Conservation (phyloP, 1,139 yeast genomes). For the Wickerhamiella infanticola region DNA sequence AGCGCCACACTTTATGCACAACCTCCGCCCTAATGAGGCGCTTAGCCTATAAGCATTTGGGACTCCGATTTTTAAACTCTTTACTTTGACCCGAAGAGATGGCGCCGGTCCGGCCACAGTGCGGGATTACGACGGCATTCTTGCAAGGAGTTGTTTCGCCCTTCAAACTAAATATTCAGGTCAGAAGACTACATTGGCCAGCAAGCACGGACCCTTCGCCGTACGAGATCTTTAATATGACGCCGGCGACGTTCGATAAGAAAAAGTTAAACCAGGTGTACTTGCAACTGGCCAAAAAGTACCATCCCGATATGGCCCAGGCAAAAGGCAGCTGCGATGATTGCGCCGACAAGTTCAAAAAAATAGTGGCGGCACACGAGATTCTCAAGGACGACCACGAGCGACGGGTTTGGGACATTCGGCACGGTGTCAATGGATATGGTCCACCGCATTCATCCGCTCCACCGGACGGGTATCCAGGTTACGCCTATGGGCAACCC, state of each 20-base stretch:
- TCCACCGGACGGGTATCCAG: background rate
- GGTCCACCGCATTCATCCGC: background rate
- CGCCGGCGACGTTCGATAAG: slow-evolving; percentile 26
- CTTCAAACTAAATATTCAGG: background rate
- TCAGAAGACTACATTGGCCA: slow-evolving; percentile 38
- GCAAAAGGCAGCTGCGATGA: slow-evolving; percentile 4
- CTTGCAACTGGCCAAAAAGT: slow-evolving; percentile 52
- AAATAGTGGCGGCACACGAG: slow-evolving; percentile 58
- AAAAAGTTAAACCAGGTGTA: slow-evolving; percentile 39
- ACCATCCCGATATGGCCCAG: slow-evolving; percentile 62
- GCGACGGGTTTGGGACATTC: slow-evolving; percentile 30
- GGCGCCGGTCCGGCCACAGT: too few relatives aligned
- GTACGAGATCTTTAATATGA: slow-evolving; percentile 49
- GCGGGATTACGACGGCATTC: too few relatives aligned
- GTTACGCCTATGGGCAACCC: background rate
- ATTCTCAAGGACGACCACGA: slow-evolving; percentile 43
- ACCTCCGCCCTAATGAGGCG: background rate
- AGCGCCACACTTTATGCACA: background rate
- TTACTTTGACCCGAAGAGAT: too few relatives aligned
- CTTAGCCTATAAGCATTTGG: background rate
- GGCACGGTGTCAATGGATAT: slow-evolving; percentile 1
- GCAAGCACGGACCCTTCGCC: slow-evolving; percentile 46
- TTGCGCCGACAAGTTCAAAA: slow-evolving; percentile 41
- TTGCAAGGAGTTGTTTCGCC: background rate
- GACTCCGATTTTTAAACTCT: background rate